Percentiles rank a stretch among this genome's conserved stretches.
phyloP scores from a whole-genome alignment of 1,284 basidiomycete genomes.

The Anthracocystis setariae region DNA sequence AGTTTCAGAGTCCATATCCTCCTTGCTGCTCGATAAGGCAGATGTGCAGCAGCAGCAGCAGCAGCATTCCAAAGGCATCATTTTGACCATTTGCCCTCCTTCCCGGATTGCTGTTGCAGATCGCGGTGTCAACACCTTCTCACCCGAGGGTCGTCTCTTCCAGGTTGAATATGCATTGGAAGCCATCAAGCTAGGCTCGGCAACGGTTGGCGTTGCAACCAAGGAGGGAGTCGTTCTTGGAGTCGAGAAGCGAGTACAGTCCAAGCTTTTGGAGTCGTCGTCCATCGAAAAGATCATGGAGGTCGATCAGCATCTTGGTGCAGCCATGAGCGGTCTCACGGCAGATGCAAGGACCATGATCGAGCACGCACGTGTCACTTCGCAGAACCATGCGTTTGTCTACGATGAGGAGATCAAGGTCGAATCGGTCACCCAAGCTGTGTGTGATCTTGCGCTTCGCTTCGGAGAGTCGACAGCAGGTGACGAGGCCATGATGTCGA shows the following conservation, averaged over 20 bases:
- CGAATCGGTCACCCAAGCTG: constrained; percentile 83
- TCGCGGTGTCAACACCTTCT: constrained; percentile 98
- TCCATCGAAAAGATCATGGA: constrained; percentile 99
- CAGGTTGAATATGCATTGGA: constrained; percentile 97
- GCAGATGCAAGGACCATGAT: constrained; percentile 99
- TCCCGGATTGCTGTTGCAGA: constrained; percentile 71
- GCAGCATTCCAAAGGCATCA: neutral
- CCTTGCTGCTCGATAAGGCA: neutral
- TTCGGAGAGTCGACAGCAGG: constrained; percentile 97
- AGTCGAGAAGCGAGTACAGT: constrained; percentile 98
- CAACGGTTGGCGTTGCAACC: constrained; percentile 82
- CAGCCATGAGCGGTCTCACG: constrained; percentile 97
- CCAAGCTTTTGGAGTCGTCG: constrained; percentile 90
- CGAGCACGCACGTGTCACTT: constrained; percentile 96
- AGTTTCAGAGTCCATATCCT: constrained; percentile 4
- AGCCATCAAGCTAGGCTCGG: constrained; percentile 78
- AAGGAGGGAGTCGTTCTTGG: constrained; percentile 89
- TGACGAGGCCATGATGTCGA: constrained; percentile 93
- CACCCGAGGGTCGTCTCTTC: constrained; percentile 92
- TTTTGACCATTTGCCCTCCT: constrained; percentile 3
- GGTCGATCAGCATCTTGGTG: constrained; percentile 94
- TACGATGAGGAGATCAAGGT: constrained; percentile 98
- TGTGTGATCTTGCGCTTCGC: constrained; percentile 94
- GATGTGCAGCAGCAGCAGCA: neutral
- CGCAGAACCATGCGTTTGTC: constrained; percentile 91